Evolutionary conservation across 1,284 basidiomycete genomes (phyloP), one percentile per base, ranked within the genome.

Genomic region (Coriolopsis trogii): DNA sequence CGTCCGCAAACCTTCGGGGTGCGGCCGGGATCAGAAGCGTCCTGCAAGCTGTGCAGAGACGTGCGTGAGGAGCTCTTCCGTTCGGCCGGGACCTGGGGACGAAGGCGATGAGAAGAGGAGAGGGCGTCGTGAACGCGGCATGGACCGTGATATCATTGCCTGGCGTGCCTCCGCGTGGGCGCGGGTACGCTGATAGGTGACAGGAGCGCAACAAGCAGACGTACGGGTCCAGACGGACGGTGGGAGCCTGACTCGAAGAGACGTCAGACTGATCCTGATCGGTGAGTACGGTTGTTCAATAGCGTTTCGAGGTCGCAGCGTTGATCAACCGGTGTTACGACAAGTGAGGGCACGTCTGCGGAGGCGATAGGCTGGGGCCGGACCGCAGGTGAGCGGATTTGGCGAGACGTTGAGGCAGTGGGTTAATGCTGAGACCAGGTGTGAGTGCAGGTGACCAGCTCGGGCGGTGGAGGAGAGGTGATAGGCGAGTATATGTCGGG

Each of bases 11-110:
- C 47, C 40, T 43, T 49, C 28, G 48, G 48, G 46, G n/a, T n/a
- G n/a, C 31, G 28, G n/a, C 43, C 49, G 42, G 49, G 34, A 58
- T 54, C 52, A 52, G 56, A 58, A 58, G 56, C 49, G n/a, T n/a
- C 41, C 41, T 33, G 25, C 51, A 57, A 54, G 56, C 56, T 58
- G 56, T 58, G 56, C 56, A 49, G 40, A 28, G 49, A 36, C 51
- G 39, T 49, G 39, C 51, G 52, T 58, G 46, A 46, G n/a, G n/a
- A n/a, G n/a, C n/a, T n/a, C n/a, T n/a, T n/a, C n/a, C n/a, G n/a
- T n/a, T n/a, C n/a, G n/a, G n/a, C n/a, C n/a, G n/a, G n/a, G n/a
- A n/a, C n/a, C n/a, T n/a, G n/a, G n/a, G n/a, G n/a, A n/a, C n/a
- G n/a, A n/a, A n/a, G n/a, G n/a, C n/a, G n/a, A n/a, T n/a, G n/a